These are phyloP conservation scores for Rosa rugosa DNA, from an alignment of 306 rosid genomes.

Conservation along the genomic window DNA sequence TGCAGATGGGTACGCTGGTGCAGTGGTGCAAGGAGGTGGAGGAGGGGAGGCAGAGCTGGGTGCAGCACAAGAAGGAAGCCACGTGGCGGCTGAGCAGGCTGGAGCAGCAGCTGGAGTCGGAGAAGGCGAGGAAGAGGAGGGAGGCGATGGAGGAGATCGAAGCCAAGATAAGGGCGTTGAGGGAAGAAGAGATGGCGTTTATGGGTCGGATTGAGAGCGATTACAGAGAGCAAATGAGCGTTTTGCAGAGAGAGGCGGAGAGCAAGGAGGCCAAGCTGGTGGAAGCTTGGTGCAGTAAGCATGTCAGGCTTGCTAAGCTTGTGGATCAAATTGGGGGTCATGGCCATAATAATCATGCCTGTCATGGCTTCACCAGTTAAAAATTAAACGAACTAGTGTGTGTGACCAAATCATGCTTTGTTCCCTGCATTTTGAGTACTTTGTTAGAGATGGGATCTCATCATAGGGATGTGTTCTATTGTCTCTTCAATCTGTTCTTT, in stretches of 20 bases:
- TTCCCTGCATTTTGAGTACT: not conserved
- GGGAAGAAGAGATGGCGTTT: conserved; percentile 37
- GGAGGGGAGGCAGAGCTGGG: conserved; percentile 47
- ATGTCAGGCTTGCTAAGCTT: conserved; percentile 30
- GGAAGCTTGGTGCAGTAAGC: conserved; percentile 39
- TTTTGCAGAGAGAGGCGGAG: conserved; percentile 38
- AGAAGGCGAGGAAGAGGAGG: conserved; percentile 45
- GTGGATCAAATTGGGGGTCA: conserved; percentile 22
- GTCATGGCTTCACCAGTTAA: not conserved
- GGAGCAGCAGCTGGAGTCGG: conserved; percentile 52
- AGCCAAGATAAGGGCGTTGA: conserved; percentile 31
- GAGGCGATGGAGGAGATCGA: conserved; percentile 48
- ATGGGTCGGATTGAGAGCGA: conserved; percentile 38
- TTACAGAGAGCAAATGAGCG: conserved; percentile 22
- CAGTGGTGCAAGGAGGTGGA: conserved; percentile 41
- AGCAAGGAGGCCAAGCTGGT: conserved; percentile 37
- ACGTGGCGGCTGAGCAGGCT: conserved; percentile 50
- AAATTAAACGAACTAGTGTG: no score
- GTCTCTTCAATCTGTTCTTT: not conserved
- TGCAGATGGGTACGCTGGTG: conserved; percentile 20
- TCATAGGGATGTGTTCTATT: not conserved
- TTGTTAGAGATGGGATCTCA: not conserved
- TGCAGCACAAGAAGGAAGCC: conserved; percentile 46
- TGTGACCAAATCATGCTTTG: no score
- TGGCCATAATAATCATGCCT: not conserved